Conservation (phyloP, 2,329 filamentous ascomycete species). For the Rachicladosporium sp. region DNA sequence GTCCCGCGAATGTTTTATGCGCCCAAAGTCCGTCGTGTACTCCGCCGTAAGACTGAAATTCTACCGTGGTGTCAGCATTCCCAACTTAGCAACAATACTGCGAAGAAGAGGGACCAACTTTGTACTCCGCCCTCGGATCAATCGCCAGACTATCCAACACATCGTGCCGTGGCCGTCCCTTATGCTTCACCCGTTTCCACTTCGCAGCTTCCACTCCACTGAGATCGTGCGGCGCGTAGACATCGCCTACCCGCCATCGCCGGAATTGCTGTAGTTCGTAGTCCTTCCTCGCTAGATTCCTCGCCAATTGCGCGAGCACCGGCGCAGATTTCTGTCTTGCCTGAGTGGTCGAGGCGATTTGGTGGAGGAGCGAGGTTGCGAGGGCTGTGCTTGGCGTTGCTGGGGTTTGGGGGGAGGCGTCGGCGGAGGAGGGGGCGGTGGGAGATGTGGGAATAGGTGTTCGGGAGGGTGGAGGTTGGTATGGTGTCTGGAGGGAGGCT, state of each 20-base stretch:
- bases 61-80: conserved; percentile 33
- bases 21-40: conserved; percentile 71
- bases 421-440: no score
- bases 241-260: conserved; percentile 63
- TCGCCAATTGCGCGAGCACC: background rate
- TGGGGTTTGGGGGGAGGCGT: no score
- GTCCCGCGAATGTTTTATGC: conserved; percentile 62
- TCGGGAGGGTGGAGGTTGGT: no score
- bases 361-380: no score
- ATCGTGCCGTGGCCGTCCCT: conserved; percentile 42
- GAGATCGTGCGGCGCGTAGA: conserved; percentile 85
- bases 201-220: conserved; percentile 66
- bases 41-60: conserved; percentile 89
- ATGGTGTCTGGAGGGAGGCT: no score
- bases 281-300: conserved; percentile 23
- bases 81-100: background rate
- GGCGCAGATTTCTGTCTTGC: no score
- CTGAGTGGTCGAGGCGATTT: no score
- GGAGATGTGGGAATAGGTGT: no score
- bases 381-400: no score
- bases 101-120: conserved; percentile 31
- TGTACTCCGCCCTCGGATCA: conserved; percentile 75
- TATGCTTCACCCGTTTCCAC: conserved; percentile 51
- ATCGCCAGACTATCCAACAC: conserved; percentile 69
- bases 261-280: conserved; percentile 55